These are phyloP conservation scores for Phaeosphaeriaceae sp. DNA, from an alignment of 2,329 filamentous ascomycete species.

Conservation along the genomic window DNA sequence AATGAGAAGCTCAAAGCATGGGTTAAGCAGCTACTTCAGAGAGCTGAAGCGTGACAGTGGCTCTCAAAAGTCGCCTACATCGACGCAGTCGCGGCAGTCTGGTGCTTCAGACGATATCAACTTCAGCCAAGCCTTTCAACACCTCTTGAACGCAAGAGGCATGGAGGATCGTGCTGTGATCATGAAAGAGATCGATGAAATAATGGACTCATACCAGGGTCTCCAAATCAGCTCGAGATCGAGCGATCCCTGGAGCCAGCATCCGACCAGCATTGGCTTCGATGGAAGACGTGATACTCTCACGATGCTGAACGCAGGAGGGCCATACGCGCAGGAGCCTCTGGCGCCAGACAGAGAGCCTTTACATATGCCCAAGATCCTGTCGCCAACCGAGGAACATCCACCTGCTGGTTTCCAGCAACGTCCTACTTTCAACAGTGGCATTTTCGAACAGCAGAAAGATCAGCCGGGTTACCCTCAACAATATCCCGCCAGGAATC, in stretches of 20 bases:
- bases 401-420: constrained; percentile 5
- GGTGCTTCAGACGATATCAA: constrained; percentile 16
- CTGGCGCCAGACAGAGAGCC: constrained; percentile 14
- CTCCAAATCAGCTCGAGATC: constrained; percentile 12
- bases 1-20: constrained; percentile 20
- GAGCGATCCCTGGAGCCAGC: constrained; percentile 5
- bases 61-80: constrained; percentile 9
- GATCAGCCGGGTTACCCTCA: constrained; percentile 14
- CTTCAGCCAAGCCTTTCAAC: constrained; percentile 31
- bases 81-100: constrained; percentile 3
- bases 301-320: constrained; percentile 22
- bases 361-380: constrained; percentile 18
- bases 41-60: constrained; percentile 21
- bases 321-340: constrained; percentile 13
- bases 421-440: constrained; percentile 25
- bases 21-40: constrained; percentile 32
- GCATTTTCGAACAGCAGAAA: constrained; percentile 18
- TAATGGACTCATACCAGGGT: constrained; percentile 40
- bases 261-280: constrained; percentile 5
- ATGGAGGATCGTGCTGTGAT: constrained; percentile 28
- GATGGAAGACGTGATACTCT: constrained; percentile 27
- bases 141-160: constrained; percentile 24
- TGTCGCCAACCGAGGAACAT: constrained; percentile 18
- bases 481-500: constrained; percentile 12
- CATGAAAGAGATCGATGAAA: constrained; percentile 44